Evolutionary conservation across 495 filamentous ascomycete genomes (phyloP), one percentile per base, ranked within the genome.

Genomic region (Aspergillus heteromorphus): DNA sequence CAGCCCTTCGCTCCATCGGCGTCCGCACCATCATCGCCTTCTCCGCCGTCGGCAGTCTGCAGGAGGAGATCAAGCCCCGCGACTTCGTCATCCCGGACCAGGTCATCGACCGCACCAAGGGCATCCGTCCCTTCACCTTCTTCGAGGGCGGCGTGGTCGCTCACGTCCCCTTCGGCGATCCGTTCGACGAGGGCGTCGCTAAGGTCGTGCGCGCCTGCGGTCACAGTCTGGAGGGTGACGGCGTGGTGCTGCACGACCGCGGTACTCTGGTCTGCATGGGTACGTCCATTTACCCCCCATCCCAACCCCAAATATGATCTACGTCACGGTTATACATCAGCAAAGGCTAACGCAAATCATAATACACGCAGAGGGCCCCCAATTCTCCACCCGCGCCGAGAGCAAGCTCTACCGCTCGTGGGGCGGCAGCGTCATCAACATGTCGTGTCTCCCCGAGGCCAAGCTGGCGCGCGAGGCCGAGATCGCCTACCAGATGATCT

Each of bases 71-170:
- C 69, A 85, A 84, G 72, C 93, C 93, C 45, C 85, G 92, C 64
- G 95, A 99, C 74, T 99, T 99, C 68, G 87, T 97, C 31, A 79
- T 99, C 13, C 92, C 91, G 14, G 90, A 95, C 70, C 93, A 97
- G 77, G 83, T 97, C 68, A 95, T 97, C 71, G 93, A 99, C 73
- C 90, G 93, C 57, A 99, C 93, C 59, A 97, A 96, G 79, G 93
- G 93, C 21, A 77, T 91, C 51, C 80, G 89, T 4, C 90, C 93
- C 4, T 96, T 89, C 68, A 97, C 93, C 6, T 99, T 92, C 75
- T 99, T 97, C 69, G 93, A 96, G 73, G 84, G 81, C 47, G 93
- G 93, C 21, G 81, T 95, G 45, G 93, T 99, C 6, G 91, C 89
- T 11, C 93, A 99, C 71, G 87, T 97, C 47, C 87, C 89, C 38